A percentile compares a stretch with the other conserved stretches of the same genome.
phyloP scores from a whole-genome alignment of 169 alveolate species.

The Plasmodium sp. region DNA sequence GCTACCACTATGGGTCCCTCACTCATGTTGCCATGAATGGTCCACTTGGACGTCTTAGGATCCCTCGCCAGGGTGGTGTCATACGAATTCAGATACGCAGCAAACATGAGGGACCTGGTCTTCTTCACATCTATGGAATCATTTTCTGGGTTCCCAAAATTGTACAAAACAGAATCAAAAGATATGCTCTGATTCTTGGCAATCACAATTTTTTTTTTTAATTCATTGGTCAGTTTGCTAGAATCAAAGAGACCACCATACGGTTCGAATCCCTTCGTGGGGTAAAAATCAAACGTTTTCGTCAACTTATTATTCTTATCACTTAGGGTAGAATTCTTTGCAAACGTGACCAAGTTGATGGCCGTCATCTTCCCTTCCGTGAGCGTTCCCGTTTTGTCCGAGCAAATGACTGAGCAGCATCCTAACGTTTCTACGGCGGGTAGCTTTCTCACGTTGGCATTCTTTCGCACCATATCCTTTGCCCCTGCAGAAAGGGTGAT shows the following conservation, averaged over 20 bases:
- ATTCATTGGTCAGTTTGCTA: constrained; percentile 77
- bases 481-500: constrained; percentile 97
- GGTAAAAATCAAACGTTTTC: constrained; percentile 83
- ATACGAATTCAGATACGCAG: constrained; percentile 90
- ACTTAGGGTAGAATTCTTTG: constrained; percentile 65
- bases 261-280: constrained; percentile 92
- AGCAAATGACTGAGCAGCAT: constrained; percentile 98
- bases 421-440: constrained; percentile 99
- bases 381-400: constrained; percentile 99
- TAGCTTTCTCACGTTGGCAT: constrained; percentile 96
- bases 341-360: constrained; percentile 36
- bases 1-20: constrained; percentile 93
- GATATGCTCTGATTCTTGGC: constrained; percentile 29
- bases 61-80: constrained; percentile 85
- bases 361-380: constrained; percentile 98
- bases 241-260: constrained; percentile 89
- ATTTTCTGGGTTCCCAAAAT: constrained; percentile 39
- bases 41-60: constrained; percentile 79
- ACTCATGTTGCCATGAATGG: constrained; percentile 91
- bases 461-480: constrained; percentile 96
- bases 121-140: constrained; percentile 70
- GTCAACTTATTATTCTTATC: constrained; percentile 78
- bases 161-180: constrained; percentile 23
- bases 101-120: constrained; percentile 83
- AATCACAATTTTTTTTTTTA: constrained; percentile 52